phyloP scores from a whole-genome alignment of 2,329 filamentous ascomycete genomes.

The Cephalotrichum gorgonifer region DNA sequence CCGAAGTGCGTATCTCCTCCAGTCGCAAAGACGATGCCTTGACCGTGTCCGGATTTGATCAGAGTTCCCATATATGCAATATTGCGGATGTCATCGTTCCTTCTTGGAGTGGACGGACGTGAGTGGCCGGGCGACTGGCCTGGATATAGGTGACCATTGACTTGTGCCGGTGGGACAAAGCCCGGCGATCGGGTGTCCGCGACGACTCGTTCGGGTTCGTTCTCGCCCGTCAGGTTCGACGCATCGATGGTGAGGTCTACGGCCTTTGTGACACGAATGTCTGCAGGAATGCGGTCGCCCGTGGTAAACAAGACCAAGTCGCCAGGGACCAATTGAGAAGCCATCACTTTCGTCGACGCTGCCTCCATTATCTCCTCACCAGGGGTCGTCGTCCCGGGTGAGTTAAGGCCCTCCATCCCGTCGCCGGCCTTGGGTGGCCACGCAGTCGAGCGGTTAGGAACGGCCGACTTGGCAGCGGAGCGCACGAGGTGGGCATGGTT shows the following conservation, averaged over 20 bases:
- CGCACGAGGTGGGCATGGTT: constrained; percentile 95
- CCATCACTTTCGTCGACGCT: constrained; percentile 75
- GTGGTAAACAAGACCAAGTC: constrained; percentile 92
- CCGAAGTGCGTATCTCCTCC: constrained; percentile 92
- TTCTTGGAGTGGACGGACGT: constrained; percentile 11
- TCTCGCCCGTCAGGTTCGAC: constrained; percentile 94
- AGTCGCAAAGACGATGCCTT: constrained; percentile 94
- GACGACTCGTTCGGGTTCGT: constrained; percentile 78
- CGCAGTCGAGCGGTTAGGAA: constrained; percentile 23
- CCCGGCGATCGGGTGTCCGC: constrained; percentile 42
- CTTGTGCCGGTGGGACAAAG: constrained; percentile 19
- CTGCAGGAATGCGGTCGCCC: constrained; percentile 90
- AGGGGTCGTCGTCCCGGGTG: constrained; percentile 44
- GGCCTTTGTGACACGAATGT: constrained; percentile 86
- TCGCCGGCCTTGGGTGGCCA: constrained; percentile 37
- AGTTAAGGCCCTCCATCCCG: constrained; percentile 16
- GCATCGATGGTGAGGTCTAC: constrained; percentile 89
- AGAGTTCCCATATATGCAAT: constrained; percentile 98
- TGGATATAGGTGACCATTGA: constrained; percentile 4
- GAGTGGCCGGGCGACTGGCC: not conserved
- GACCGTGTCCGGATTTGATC: constrained; percentile 88
- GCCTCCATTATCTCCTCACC: constrained; percentile 56
- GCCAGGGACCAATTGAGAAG: constrained; percentile 77
- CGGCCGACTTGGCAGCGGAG: constrained; percentile 23
- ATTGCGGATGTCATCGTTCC: constrained; percentile 63